These are phyloP conservation scores for Calamus simplicifolius DNA, from an alignment of 176 grass and related monocot species.

Conservation along the genomic window DNA sequence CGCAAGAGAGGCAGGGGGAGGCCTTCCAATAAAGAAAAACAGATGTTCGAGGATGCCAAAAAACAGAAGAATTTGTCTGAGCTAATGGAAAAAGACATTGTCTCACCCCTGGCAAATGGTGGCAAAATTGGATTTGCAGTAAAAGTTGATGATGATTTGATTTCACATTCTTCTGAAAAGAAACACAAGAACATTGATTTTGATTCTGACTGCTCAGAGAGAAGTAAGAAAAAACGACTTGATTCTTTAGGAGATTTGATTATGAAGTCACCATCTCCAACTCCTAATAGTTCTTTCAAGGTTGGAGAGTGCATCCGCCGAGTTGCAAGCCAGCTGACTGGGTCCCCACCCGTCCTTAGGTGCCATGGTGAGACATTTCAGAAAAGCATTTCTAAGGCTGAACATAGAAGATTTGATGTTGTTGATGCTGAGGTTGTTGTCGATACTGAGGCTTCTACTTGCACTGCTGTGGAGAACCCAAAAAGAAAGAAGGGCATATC, in stretches of 20 bases:
- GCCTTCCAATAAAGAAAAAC: conserved; percentile 57
- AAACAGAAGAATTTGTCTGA: conserved; percentile 18
- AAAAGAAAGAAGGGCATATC: conserved; percentile 50
- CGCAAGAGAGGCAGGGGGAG: conserved; percentile 69
- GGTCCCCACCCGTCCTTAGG: conserved; percentile 44
- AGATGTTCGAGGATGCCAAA: conserved; percentile 4
- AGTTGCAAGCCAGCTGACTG: conserved; percentile 86
- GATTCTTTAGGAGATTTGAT: conserved; percentile 45
- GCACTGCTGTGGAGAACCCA: conserved; percentile 37
- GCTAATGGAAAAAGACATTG: conserved; percentile 23
- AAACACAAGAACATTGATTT: conserved; percentile 13
- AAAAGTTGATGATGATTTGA: conserved; percentile 11
- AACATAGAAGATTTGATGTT: conserved; percentile 75
- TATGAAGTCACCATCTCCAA: conserved; percentile 28
- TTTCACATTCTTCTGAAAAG: conserved; percentile 9
- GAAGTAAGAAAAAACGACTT: conserved; percentile 33
- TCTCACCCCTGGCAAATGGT: conserved; percentile 37
- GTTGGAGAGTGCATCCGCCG: conserved; percentile 91
- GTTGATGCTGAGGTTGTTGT: conserved; percentile 65
- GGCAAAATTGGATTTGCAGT: conserved; percentile 8
- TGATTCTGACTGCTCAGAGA: conserved; percentile 45
- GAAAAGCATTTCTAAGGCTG: conserved; percentile 49
- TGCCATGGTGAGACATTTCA: conserved; percentile 34
- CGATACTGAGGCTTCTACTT: conserved; percentile 47
- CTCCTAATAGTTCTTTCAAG: conserved; percentile 78